phyloP scores from a whole-genome alignment of 108 stramenopile genomes.

The Cyclotella choctawhatcheeana region DNA sequence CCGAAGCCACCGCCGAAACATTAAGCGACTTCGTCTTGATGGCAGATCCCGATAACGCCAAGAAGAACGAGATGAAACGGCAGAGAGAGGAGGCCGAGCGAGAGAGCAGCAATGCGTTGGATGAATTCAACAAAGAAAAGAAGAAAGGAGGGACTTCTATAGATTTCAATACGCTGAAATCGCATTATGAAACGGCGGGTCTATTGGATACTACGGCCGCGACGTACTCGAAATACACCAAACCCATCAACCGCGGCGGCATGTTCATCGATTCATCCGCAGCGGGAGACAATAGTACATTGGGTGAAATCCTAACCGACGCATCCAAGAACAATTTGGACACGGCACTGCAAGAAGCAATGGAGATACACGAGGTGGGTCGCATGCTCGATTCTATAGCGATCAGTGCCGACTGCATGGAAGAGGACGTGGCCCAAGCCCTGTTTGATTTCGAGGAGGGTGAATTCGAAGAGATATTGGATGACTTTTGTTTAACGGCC shows the following conservation, averaged over 20 bases:
- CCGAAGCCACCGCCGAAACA: constrained; percentile 50
- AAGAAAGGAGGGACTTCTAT: background rate
- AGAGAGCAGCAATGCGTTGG: background rate
- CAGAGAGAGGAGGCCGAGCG: background rate
- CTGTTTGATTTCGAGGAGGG: constrained; percentile 84
- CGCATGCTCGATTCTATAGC: constrained; percentile 86
- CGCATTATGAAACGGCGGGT: constrained; percentile 48
- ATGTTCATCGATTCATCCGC: constrained; percentile 20
- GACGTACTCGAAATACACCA: constrained; percentile 90
- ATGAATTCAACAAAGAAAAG: background rate
- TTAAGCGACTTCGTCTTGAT: constrained; percentile 66
- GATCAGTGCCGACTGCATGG: constrained; percentile 91
- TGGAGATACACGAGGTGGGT: constrained; percentile 73
- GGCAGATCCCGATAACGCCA: constrained; percentile 59
- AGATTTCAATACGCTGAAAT: constrained; percentile 26
- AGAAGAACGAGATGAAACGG: constrained; percentile 14
- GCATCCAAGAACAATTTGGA: constrained; percentile 55
- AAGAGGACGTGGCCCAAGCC: constrained; percentile 91
- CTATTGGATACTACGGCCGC: constrained; percentile 81
- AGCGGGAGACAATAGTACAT: constrained; percentile 21
- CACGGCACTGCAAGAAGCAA: constrained; percentile 56
- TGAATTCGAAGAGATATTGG: constrained; percentile 90
- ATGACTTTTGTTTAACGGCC: constrained; percentile 95
- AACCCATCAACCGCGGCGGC: constrained; percentile 78
- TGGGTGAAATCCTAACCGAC: constrained; percentile 27